These are phyloP conservation scores for Oxytropis ochrocephala DNA, from an alignment of 306 rosid species.

Conservation along the genomic window DNA sequence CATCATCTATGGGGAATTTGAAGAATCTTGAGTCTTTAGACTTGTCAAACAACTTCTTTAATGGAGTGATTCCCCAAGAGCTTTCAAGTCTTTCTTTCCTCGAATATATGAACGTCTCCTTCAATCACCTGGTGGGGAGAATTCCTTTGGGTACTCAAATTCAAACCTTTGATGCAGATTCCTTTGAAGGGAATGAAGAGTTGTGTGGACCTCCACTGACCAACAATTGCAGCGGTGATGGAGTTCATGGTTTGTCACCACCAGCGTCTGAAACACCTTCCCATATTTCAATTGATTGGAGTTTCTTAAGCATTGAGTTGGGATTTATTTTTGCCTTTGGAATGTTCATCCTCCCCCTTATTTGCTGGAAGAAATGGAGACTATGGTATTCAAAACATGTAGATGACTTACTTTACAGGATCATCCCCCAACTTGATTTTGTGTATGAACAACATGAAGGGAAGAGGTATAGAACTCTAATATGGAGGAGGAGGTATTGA, in stretches of 20 bases:
- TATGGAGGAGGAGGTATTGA: slow-evolving; percentile 12
- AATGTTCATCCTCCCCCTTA: slow-evolving; percentile 3
- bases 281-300: slow-evolving; percentile 13
- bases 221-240: not conserved
- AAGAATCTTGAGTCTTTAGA: slow-evolving; percentile 35
- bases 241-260: not conserved
- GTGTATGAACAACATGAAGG: not conserved
- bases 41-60: slow-evolving; percentile 27
- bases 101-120: slow-evolving; percentile 24
- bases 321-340: slow-evolving; percentile 32
- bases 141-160: slow-evolving; percentile 34
- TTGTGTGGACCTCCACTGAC: slow-evolving; percentile 29
- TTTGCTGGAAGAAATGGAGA: slow-evolving; percentile 21
- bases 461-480: not conserved
- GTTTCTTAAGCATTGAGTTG: slow-evolving; percentile 11
- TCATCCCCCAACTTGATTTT: slow-evolving; percentile 7
- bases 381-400: slow-evolving; percentile 1
- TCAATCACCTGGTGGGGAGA: slow-evolving; percentile 23
- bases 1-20: slow-evolving; percentile 18
- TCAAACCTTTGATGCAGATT: slow-evolving; percentile 20
- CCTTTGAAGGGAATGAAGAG: slow-evolving; percentile 28
- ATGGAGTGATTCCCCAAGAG: slow-evolving; percentile 18
- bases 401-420: not conserved
- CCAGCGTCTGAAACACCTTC: not conserved
- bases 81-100: slow-evolving; percentile 23